A percentile compares a stretch with the other conserved stretches of the same genome.
phyloP scores from a whole-genome alignment of 129 eudicot genomes.

The Flaveria trinervia region DNA sequence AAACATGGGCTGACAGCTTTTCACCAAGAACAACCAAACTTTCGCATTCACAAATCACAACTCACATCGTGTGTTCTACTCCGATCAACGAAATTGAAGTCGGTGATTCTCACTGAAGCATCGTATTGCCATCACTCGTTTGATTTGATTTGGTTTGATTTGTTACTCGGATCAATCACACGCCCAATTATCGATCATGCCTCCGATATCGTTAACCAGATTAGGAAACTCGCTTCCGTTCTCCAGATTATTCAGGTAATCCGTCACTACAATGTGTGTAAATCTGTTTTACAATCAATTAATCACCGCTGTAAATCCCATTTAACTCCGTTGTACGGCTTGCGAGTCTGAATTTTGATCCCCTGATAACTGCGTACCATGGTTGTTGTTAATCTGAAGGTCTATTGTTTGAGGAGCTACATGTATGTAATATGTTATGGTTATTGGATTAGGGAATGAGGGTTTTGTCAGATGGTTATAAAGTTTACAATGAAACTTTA shows the following conservation, averaged over 20 bases:
- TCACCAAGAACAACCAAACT: no score
- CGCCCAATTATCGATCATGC: slow-evolving; percentile 21
- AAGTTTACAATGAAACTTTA: no score
- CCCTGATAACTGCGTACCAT: not conserved
- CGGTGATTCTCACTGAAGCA: slow-evolving; percentile 13
- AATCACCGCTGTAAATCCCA: not conserved
- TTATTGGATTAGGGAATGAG: no score
- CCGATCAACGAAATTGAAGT: not conserved
- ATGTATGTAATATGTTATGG: no score
- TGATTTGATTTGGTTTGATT: not conserved
- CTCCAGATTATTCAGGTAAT: slow-evolving; percentile 58
- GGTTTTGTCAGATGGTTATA: no score
- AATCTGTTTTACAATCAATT: not conserved
- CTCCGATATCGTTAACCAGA: slow-evolving; percentile 43
- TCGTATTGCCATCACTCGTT: not conserved
- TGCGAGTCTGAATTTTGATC: not conserved
- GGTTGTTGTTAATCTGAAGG: no score
- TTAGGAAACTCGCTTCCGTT: slow-evolving; percentile 52
- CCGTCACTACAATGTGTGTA: not conserved
- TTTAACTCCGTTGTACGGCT: not conserved
- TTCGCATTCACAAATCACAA: not conserved
- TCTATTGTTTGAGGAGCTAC: no score
- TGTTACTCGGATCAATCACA: not conserved
- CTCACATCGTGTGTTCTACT: not conserved
- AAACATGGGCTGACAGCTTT: no score